Base-by-base conservation (phyloP, 2,329 filamentous ascomycete species). In the Alternaria angustiovoidea region DNA sequence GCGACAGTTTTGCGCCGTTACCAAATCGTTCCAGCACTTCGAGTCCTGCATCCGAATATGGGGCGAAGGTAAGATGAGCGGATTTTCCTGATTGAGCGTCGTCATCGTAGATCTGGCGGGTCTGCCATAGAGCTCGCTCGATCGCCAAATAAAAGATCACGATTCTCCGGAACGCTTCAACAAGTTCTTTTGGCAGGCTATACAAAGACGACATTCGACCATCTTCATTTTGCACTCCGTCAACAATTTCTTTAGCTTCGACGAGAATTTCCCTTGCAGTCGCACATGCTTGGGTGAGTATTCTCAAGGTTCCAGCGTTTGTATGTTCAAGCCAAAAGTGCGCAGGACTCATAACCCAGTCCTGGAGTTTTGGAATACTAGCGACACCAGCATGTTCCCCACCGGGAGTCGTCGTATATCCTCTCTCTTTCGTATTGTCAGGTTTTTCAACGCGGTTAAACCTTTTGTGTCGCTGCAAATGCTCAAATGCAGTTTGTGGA, bases 181-280 rank as follows among this genome's bases (percentile, higher is more conserved):
- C 38, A 5, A 78, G 59, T 32, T 66, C 51, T 0, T 61, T 56
- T 1, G 75, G 71, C 22, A 75, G 62, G 2, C 46, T 64, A 53
- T 77, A 77, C 5, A 69, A 38, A 2, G 66, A 61, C 1, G 73
- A 75, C 46, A 75, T 66, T 1, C 49, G 48, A 1, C 71, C 70
- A 5, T 75, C 58, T 28, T 68, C 66, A 24, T 70, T 66, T n/a
- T 56, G 55, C 5, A 77, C 74, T 1, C 75, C 74, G 12, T 73
- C 57, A 1, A 60, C 61, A 16, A 78, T 65, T 44, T 75, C 69
- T 16, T 57, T 54, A 2, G 65, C 59, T 54, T 68, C 58, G 5
- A 51, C 9, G 4, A 66, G 44, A 7, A 76, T 48, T 1, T 38
- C 38, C 9, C 52, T 55, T 16, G 67, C 62, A 28, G 47, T 51